Conservation (phyloP, 805 yeast genomes). For the Debaryomyces tyrocola region DNA sequence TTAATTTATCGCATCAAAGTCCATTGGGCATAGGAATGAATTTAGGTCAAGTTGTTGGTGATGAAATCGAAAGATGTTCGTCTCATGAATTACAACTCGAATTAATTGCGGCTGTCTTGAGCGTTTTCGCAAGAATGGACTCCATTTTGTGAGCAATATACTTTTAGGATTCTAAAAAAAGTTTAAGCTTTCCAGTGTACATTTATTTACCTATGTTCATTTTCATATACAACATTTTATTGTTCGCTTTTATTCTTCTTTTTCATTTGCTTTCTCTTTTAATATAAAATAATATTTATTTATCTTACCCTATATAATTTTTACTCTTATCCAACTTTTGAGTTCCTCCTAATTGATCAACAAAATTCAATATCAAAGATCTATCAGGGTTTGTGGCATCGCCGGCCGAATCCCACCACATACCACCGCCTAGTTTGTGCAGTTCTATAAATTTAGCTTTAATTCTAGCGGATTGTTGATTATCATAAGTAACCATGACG, state of each 20-base stretch:
- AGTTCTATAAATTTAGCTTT: slow-evolving; percentile 62
- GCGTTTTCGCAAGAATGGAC: slow-evolving; percentile 91
- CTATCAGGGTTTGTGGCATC: slow-evolving; percentile 42
- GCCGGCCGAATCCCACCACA: slow-evolving; percentile 95
- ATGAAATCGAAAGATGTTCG: slow-evolving; percentile 51
- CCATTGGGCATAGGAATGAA: slow-evolving; percentile 73
- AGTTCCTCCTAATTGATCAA: slow-evolving; percentile 33
- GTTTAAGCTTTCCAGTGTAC: background rate
- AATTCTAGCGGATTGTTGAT: slow-evolving; percentile 43
- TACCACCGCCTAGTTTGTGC: slow-evolving; percentile 70
- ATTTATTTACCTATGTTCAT: background rate
- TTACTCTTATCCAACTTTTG: slow-evolving; percentile 13
- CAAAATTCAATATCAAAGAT: slow-evolving; percentile 49
- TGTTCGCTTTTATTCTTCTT: background rate
- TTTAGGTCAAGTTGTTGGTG: slow-evolving; percentile 54
- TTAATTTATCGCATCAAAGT: slow-evolving; percentile 53
- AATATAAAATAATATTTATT: background rate
- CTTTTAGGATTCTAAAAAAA: background rate
- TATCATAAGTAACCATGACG: slow-evolving; percentile 67
- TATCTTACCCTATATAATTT: slow-evolving; percentile 8
- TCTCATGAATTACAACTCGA: slow-evolving; percentile 71
- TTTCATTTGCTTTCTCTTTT: background rate
- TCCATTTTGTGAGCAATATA: slow-evolving; percentile 56
- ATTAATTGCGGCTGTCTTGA: slow-evolving; percentile 87
- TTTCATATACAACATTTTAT: slow-evolving; percentile 1